These are phyloP conservation scores for Phellopilus nigrolimitatus DNA, from an alignment of 1,284 basidiomycete genomes.

Conservation along the genomic window DNA sequence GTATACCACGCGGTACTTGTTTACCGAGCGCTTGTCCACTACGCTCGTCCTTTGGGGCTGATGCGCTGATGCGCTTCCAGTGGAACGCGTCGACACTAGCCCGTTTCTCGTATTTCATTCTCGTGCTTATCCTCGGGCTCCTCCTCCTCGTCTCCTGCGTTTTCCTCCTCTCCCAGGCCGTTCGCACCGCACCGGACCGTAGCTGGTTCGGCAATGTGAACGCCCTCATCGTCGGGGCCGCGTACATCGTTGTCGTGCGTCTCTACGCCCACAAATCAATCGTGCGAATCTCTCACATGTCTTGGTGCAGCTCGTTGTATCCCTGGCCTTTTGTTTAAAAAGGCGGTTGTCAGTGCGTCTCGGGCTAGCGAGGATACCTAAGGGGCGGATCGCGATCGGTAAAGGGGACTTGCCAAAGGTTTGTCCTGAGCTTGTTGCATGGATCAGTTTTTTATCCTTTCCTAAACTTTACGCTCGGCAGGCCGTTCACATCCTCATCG, in stretches of 20 bases:
- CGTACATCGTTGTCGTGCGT: constrained; percentile 62
- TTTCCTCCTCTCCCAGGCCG: constrained; percentile 62
- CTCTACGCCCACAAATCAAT: neutral
- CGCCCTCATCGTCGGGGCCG: constrained; percentile 56
- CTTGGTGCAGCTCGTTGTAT: constrained; percentile 41
- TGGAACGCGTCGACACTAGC: constrained; percentile 2
- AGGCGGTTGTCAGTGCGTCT: constrained; percentile 59
- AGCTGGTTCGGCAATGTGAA: constrained; percentile 60
- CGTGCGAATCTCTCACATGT: neutral
- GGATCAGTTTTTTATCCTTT: constrained; percentile 1
- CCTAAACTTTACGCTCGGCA: constrained; percentile 27
- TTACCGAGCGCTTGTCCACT: too few relatives aligned
- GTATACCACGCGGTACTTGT: too few relatives aligned
- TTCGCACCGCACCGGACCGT: constrained; percentile 49
- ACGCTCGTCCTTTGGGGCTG: too few relatives aligned
- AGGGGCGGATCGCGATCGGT: constrained; percentile 57
- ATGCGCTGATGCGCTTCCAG: constrained; percentile 10
- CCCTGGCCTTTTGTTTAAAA: constrained; percentile 58
- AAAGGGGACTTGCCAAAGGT: constrained; percentile 72
- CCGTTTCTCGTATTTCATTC: constrained; percentile 37
- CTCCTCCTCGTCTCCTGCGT: constrained; percentile 57
- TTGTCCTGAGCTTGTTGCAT: constrained; percentile 26
- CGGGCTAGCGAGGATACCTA: constrained; percentile 66
- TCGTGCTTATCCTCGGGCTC: constrained; percentile 51
- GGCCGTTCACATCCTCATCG: constrained; percentile 70